phyloP scores from a whole-genome alignment of 129 eudicot species.

The Centaurea solstitialis region DNA sequence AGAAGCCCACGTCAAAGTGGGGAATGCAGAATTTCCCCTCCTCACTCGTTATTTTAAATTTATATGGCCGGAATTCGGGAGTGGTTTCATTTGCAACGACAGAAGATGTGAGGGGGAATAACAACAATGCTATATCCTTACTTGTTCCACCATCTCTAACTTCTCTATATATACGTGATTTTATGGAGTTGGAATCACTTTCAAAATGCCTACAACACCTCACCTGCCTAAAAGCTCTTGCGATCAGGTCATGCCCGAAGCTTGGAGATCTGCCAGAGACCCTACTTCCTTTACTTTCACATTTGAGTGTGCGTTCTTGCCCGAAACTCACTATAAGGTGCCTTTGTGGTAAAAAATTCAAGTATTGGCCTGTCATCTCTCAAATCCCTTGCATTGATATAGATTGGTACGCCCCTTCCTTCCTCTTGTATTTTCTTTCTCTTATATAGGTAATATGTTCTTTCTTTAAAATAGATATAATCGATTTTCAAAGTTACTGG shows the following conservation, averaged over 20 bases:
- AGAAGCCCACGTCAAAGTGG: neutral
- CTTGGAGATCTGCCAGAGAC: neutral
- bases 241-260: neutral
- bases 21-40: neutral
- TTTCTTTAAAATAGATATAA: no score
- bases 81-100: neutral
- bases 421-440: no score
- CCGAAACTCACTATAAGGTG: neutral
- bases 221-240: neutral
- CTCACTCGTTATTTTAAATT: neutral
- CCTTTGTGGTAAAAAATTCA: neutral
- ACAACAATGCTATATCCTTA: neutral
- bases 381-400: neutral
- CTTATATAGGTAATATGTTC: neutral
- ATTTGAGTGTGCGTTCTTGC: neutral
- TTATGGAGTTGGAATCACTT: neutral
- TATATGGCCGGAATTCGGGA: neutral
- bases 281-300: neutral
- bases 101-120: neutral
- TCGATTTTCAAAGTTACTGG: neutral
- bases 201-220: neutral
- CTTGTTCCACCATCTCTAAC: neutral
- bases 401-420: no score
- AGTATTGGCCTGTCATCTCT: neutral
- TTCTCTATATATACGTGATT: neutral